A percentile compares a stretch with the other conserved stretches of the same genome.
Conservation (phyloP, 208 protist species). For the Angomonas deanei region DNA sequence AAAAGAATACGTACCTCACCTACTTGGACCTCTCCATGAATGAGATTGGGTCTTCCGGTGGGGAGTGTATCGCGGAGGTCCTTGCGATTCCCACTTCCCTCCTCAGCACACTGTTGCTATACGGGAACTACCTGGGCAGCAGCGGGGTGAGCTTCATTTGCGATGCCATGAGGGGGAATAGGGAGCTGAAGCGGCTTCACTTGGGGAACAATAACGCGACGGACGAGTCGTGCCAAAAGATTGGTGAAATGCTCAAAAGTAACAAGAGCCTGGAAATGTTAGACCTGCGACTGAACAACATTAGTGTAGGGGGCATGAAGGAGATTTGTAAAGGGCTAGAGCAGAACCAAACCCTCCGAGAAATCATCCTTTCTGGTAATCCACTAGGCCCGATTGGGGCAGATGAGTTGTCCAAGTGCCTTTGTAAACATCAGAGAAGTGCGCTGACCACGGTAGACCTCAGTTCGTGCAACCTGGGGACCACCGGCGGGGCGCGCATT, state of each 20-base stretch:
- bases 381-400: constrained; percentile 61
- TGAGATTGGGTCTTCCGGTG: constrained; percentile 71
- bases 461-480: constrained; percentile 60
- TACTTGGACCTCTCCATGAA: constrained; percentile 85
- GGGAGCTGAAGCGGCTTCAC: constrained; percentile 45
- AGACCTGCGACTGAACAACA: constrained; percentile 73
- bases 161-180: constrained; percentile 49
- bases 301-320: constrained; percentile 46
- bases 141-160: constrained; percentile 46
- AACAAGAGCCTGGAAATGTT: constrained; percentile 70
- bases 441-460: constrained; percentile 52
- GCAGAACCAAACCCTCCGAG: constrained; percentile 54
- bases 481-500: constrained; percentile 60
- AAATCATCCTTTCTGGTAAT: constrained; percentile 64
- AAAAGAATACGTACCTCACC: constrained; percentile 80
- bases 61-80: constrained; percentile 47
- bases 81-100: constrained; percentile 41
- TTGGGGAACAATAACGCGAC: constrained; percentile 84
- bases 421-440: constrained; percentile 40
- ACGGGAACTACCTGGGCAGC: constrained; percentile 72
- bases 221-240: constrained; percentile 33
- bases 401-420: constrained; percentile 48
- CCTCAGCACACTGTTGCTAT: constrained; percentile 51
- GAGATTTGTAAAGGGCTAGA: constrained; percentile 52
- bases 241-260: constrained; percentile 69